Base-by-base conservation (phyloP, 345 rosid species). In the Populus nigra region DNA sequence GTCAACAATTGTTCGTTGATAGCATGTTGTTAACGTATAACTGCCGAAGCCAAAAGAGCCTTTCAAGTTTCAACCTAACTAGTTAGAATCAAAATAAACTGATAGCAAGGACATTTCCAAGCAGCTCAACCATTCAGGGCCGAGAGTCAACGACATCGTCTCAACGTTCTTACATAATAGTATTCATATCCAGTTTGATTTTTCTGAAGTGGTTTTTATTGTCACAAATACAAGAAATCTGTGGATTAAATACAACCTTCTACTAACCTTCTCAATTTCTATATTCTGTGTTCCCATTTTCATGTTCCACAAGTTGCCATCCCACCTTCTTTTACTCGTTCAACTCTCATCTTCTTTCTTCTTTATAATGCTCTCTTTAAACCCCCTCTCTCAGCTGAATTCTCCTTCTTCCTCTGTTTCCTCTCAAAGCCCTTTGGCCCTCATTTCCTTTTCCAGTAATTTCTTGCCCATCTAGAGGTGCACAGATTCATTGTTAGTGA, bases 281-380 rank as follows among this genome's bases (percentile, higher is more conserved):
- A 3, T 39, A 29, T 45, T 27, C 11, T 7, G 29, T 62, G 20
- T 59, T 25, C 76, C 36, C 27, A 13, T 73, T 45, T 35, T 49
- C 57, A 22, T n/a, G 23, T 13, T 17, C 65, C 71, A 31, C 11
- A 35, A 13, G 33, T 68, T 47, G 5, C 23, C 29, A 27, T 63
- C 71, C 61, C 74, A 45, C 83, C 68, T 81, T 74, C 83, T 73
- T 72, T 77, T 71, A 84, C 85, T 49, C 35, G 0, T 77, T 79
- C 86, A 77, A 73, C 29, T 72, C 41, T 49, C 49, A 4, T 31
- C 67, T 22, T 8, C 66, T 18, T 20, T 55, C 2, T 41, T 76
- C 61, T 2, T 27, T 22, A 43, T 29, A 70, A 59, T 68, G 23
- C 35, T 4, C 38, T 29, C 25, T 29, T 75, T n/a, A n/a, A 53